A percentile compares a stretch with the other conserved stretches of the same genome.
Evolutionary conservation across 805 yeast species (phyloP).

Genomic region (Lachancea meyersii): DNA sequence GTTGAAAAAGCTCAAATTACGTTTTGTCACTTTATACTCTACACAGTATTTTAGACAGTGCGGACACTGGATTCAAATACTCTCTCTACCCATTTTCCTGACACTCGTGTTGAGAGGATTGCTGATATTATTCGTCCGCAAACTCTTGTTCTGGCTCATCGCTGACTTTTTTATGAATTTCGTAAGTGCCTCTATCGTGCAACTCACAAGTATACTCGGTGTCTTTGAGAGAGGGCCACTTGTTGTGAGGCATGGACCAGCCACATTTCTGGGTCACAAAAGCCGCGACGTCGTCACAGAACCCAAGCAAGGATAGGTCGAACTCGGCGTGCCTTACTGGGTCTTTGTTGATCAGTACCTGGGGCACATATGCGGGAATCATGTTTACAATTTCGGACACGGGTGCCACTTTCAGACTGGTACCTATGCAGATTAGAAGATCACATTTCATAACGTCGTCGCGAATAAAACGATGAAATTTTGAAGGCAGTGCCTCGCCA

Average conservation of each 20-base stretch:
- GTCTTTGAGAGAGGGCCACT: constrained; percentile 34
- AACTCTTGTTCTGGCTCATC: not conserved
- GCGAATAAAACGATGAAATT: constrained; percentile 53
- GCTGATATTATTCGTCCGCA: not conserved
- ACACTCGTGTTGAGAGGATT: no score
- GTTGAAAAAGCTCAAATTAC: no score
- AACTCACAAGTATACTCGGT: constrained; percentile 19
- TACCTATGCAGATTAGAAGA: constrained; percentile 76
- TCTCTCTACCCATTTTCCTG: not conserved
- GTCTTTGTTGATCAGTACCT: constrained; percentile 71
- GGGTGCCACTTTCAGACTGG: constrained; percentile 88
- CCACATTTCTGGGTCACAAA: constrained; percentile 50
- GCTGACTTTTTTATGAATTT: constrained; percentile 14
- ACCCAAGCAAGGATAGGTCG: constrained; percentile 70
- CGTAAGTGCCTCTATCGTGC: constrained; percentile 29
- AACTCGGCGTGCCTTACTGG: constrained; percentile 70
- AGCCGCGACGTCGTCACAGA: constrained; percentile 76
- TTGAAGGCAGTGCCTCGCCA: constrained; percentile 73
- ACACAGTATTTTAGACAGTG: not conserved
- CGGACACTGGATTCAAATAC: not conserved
- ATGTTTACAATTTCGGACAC: constrained; percentile 81
- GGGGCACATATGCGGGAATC: constrained; percentile 70
- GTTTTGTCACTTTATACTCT: constrained; percentile 3
- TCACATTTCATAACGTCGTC: constrained; percentile 68
- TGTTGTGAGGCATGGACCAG: constrained; percentile 58